Evolutionary conservation across 75 land plant genomes (phyloP).

Genomic region (Adiantum capillusveneris): DNA sequence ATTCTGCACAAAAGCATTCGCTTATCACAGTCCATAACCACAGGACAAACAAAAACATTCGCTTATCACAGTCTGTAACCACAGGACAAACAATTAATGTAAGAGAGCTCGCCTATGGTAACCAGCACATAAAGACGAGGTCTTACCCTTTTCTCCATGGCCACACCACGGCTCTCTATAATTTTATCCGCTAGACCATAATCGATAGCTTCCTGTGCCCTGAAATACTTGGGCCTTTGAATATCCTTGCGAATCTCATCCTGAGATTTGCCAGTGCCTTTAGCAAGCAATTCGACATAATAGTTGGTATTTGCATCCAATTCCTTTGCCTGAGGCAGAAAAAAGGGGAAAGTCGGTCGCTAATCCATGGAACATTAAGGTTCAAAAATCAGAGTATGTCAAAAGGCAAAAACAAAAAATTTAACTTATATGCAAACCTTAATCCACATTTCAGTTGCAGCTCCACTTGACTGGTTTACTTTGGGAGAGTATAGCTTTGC

Average conservation of each 20-base stretch:
- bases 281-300: slow-evolving; percentile 66
- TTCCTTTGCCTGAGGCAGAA: slow-evolving; percentile 84
- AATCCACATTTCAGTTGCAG: slow-evolving; percentile 88
- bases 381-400: too few relatives aligned
- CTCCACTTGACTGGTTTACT: slow-evolving; percentile 68
- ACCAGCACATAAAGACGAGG: background rate
- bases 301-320: slow-evolving; percentile 69
- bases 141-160: slow-evolving; percentile 53
- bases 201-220: slow-evolving; percentile 71
- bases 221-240: slow-evolving; percentile 56
- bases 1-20: slow-evolving; percentile 23
- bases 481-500: slow-evolving; percentile 76
- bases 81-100: background rate
- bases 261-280: slow-evolving; percentile 71
- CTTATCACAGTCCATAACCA: background rate
- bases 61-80: background rate
- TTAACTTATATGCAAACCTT: slow-evolving; percentile 31
- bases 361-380: too few relatives aligned
- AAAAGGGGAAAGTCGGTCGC: background rate
- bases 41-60: background rate
- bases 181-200: slow-evolving; percentile 93
- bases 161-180: slow-evolving; percentile 40
- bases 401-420: too few relatives aligned
- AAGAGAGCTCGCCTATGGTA: background rate
- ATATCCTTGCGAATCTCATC: slow-evolving; percentile 81